Evolutionary conservation across 1,139 yeast genomes (phyloP).

Genomic region (Scheffersomyces titani): DNA sequence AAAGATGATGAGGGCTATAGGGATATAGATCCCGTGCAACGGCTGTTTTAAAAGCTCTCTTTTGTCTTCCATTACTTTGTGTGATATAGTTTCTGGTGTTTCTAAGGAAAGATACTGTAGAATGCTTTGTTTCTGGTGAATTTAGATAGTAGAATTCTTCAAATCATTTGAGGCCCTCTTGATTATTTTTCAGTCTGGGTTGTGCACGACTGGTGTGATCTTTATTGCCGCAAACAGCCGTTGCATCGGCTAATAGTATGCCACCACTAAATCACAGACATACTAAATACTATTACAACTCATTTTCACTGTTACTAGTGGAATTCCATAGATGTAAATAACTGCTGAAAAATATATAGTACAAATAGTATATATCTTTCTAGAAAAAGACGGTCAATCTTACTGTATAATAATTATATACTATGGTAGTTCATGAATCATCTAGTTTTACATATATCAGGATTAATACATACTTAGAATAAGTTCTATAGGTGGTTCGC

Average conservation of each 20-base stretch:
- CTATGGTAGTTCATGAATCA: too few relatives aligned
- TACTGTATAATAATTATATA: too few relatives aligned
- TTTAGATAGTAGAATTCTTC: background rate
- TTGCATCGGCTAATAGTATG: background rate
- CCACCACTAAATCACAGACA: background rate
- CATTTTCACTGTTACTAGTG: too few relatives aligned
- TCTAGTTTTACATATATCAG: too few relatives aligned
- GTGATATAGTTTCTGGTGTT: background rate
- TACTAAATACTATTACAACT: background rate
- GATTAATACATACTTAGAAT: too few relatives aligned
- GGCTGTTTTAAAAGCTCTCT: conserved; percentile 60
- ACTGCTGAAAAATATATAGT: too few relatives aligned
- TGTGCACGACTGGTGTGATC: background rate
- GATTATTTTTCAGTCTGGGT: background rate
- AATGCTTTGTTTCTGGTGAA: background rate
- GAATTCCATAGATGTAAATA: too few relatives aligned
- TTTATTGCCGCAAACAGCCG: background rate
- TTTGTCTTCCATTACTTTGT: conserved; percentile 38
- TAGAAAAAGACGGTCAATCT: too few relatives aligned
- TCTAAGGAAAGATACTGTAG: background rate
- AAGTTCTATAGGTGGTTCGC: too few relatives aligned
- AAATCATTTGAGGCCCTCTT: background rate
- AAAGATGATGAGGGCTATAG: conserved; percentile 57
- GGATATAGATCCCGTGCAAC: conserved; percentile 72
- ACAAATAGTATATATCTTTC: too few relatives aligned